phyloP scores from a whole-genome alignment of 345 rosid species.

The Abelmoschus esculentus region DNA sequence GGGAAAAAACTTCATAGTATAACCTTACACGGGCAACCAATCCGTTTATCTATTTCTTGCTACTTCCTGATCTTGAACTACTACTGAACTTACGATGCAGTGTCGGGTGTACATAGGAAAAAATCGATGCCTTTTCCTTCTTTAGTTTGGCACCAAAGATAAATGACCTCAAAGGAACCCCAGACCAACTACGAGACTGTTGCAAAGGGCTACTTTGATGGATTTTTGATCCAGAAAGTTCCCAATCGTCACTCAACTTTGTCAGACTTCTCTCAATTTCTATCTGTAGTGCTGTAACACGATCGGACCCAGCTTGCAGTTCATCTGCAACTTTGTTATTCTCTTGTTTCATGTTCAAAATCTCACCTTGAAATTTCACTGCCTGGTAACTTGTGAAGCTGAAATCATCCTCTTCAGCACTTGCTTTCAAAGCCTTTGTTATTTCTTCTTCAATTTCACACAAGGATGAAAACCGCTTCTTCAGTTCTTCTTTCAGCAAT shows the following conservation, averaged over 20 bases:
- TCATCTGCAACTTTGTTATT: conserved; percentile 91
- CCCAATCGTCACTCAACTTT: conserved; percentile 51
- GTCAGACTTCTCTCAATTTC: conserved; percentile 57
- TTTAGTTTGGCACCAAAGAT: conserved; percentile 76
- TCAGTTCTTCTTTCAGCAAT: conserved; percentile 55
- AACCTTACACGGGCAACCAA: neutral
- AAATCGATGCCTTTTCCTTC: conserved; percentile 64
- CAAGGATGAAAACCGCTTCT: conserved; percentile 56
- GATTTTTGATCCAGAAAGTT: conserved; percentile 42
- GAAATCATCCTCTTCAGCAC: conserved; percentile 92
- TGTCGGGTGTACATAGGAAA: conserved; percentile 71
- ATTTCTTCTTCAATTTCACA: conserved; percentile 64
- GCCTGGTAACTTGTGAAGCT: conserved; percentile 93
- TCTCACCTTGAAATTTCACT: conserved; percentile 93
- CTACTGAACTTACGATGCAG: conserved; percentile 51
- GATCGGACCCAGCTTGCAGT: conserved; percentile 86
- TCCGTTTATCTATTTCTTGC: conserved; percentile 17
- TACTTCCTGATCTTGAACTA: conserved; percentile 31
- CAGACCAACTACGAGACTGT: conserved; percentile 44
- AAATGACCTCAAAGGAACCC: conserved; percentile 82
- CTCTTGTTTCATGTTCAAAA: conserved; percentile 98
- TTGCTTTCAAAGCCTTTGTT: conserved; percentile 46
- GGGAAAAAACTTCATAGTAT: neutral
- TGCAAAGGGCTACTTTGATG: conserved; percentile 19
- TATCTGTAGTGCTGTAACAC: conserved; percentile 51